Evolutionary conservation across 257 asterid species (phyloP), one percentile per base, ranked within the genome.

Genomic region (Petunia secreta): DNA sequence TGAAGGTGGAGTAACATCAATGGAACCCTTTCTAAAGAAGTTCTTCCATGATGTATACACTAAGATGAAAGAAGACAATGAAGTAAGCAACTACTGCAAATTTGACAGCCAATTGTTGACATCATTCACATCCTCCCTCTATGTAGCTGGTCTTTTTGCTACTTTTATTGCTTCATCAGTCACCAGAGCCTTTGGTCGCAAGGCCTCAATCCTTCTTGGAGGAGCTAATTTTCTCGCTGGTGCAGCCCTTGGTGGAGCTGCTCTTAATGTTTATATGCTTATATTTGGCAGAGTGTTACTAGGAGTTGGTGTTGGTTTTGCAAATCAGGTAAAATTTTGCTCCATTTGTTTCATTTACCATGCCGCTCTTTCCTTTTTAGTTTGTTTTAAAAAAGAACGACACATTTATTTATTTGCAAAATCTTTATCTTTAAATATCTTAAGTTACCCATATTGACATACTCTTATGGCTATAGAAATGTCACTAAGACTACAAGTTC

Each of bases 1-100:
- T 78, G 80, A 63, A 91, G 98, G 98, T 76, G 98, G 98, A 82
- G 98, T 94, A 52, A 94, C 96, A 0, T 94, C 98, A 0, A 92
- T 94, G 97, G 91, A 85, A 73, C 86, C 97, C 1, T 94, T 94
- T 82, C 82, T 91, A 88, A 85, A 68, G 58, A 88, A 87, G 80
- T 92, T 94, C 60, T 94, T 94, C 86, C 90, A 89, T 0, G 82
- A 85, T 57, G 94, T 92, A n/a, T 89, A 90, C 69, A 67, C 0
- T 0, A 88, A 85, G 84, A 92, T 92, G 98, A 83, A 83, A 52
- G 86, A 85, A 71, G 92, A 91, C 81, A 86, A 79, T 0, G 81
- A 81, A 13, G 34, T 91, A 5, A 94, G 98, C 89, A 94, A 90
- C 77, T 94, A 91, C 87, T 94, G 98, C 84, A 92, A 92, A 85